Percentiles rank a stretch among this genome's conserved stretches.
These are phyloP conservation scores for Citrus sp. DNA, from an alignment of 345 rosid genomes.

Conservation along the genomic window DNA sequence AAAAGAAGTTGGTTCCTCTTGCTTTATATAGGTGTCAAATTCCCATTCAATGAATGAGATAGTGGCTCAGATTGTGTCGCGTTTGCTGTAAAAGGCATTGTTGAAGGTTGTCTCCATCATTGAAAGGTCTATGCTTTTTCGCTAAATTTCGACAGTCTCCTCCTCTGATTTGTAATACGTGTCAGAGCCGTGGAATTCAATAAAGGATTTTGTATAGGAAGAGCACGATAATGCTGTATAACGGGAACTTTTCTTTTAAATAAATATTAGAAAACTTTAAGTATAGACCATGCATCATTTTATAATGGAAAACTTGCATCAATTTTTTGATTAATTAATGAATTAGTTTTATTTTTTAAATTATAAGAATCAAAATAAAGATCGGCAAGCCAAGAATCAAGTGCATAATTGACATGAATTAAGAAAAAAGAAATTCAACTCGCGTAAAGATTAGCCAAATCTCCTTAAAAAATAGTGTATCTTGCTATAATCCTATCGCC, in stretches of 20 bases:
- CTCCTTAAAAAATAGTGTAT: no score
- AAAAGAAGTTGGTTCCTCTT: slow-evolving; percentile 22
- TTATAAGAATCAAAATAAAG: no score
- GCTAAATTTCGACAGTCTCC: neutral
- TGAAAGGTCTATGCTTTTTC: slow-evolving; percentile 7
- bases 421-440: no score
- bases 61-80: slow-evolving; percentile 30
- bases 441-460: no score
- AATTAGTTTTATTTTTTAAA: no score
- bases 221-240: neutral
- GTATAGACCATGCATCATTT: neutral
- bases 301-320: neutral
- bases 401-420: no score
- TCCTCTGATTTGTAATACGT: neutral
- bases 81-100: slow-evolving; percentile 3
- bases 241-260: neutral
- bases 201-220: neutral
- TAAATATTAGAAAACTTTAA: no score
- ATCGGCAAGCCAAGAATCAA: no score
- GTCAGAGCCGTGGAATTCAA: neutral
- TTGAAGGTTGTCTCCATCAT: slow-evolving; percentile 27
- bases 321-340: neutral
- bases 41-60: slow-evolving; percentile 24
- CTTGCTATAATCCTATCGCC: no score
- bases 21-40: slow-evolving; percentile 33